phyloP scores from a whole-genome alignment of 2,329 filamentous ascomycete genomes.

The Penicillium decumbens region DNA sequence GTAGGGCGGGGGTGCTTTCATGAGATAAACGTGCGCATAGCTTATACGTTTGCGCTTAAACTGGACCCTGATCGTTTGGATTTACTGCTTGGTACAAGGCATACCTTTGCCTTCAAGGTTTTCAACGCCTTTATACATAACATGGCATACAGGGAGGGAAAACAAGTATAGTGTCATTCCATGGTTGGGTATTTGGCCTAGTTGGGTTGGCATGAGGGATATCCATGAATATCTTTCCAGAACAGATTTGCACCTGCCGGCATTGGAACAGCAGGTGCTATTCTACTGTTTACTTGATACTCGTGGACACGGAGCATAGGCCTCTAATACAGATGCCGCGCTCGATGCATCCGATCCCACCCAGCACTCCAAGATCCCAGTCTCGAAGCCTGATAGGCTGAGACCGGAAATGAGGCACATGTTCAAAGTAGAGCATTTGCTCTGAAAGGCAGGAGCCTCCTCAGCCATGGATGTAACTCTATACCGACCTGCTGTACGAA shows the following conservation, averaged over 20 bases:
- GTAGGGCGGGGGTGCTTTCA: neutral
- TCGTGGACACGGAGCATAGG: neutral
- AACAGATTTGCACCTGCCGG: neutral
- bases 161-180: neutral
- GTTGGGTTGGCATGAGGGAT: neutral
- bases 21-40: slow-evolving; percentile 11
- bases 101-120: neutral
- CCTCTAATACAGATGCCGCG: neutral
- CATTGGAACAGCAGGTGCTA: neutral
- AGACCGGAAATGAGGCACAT: neutral
- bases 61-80: neutral
- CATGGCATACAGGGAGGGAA: neutral
- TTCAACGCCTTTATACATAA: neutral
- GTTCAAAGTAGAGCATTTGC: neutral
- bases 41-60: slow-evolving; percentile 1
- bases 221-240: no score
- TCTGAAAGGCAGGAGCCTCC: neutral
- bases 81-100: neutral
- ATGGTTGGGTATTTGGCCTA: neutral
- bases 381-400: neutral
- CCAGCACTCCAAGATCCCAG: neutral
- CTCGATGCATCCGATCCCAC: neutral
- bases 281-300: neutral
- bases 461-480: neutral
- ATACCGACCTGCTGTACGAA: neutral